phyloP scores from a whole-genome alignment of 2,329 filamentous ascomycete species.

The Didymella pomorum region DNA sequence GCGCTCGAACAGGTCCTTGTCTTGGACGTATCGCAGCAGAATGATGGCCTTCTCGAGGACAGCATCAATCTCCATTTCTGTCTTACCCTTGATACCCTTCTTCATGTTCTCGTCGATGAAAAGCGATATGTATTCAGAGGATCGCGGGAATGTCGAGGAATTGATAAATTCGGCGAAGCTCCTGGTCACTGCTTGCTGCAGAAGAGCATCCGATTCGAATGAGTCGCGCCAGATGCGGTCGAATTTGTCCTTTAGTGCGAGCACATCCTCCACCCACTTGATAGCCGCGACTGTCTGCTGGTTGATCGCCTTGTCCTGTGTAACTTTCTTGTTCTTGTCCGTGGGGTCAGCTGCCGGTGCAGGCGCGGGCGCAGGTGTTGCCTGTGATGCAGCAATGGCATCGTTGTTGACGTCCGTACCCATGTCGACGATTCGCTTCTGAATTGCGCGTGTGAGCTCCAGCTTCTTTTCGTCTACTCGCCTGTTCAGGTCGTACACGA shows the following conservation, averaged over 20 bases:
- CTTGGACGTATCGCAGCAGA: constrained; percentile 84
- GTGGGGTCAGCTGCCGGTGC: constrained; percentile 56
- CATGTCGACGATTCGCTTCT: constrained; percentile 78
- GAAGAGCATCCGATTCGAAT: constrained; percentile 75
- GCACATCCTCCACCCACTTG: constrained; percentile 93
- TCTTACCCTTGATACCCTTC: constrained; percentile 91
- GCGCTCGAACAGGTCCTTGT: constrained; percentile 93
- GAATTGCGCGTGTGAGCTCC: constrained; percentile 74
- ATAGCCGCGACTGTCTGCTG: constrained; percentile 87
- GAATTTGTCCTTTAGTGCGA: constrained; percentile 87
- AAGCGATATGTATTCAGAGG: constrained; percentile 90
- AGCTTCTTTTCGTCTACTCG: constrained; percentile 78
- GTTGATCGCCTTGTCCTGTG: constrained; percentile 64
- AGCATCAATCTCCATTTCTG: constrained; percentile 82
- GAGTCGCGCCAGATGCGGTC: constrained; percentile 78
- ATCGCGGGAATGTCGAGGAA: constrained; percentile 70
- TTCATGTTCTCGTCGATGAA: constrained; percentile 98
- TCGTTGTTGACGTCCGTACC: constrained; percentile 83
- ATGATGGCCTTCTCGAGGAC: constrained; percentile 90
- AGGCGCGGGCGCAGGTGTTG: constrained; percentile 48
- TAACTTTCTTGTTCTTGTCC: constrained; percentile 57
- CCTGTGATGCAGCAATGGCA: constrained; percentile 64
- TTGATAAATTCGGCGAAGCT: constrained; percentile 96
- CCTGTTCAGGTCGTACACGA: constrained; percentile 80
- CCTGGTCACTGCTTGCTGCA: constrained; percentile 83